Evolutionary conservation across 2,329 filamentous ascomycete genomes (phyloP).

Genomic region (Nemania diffusa): DNA sequence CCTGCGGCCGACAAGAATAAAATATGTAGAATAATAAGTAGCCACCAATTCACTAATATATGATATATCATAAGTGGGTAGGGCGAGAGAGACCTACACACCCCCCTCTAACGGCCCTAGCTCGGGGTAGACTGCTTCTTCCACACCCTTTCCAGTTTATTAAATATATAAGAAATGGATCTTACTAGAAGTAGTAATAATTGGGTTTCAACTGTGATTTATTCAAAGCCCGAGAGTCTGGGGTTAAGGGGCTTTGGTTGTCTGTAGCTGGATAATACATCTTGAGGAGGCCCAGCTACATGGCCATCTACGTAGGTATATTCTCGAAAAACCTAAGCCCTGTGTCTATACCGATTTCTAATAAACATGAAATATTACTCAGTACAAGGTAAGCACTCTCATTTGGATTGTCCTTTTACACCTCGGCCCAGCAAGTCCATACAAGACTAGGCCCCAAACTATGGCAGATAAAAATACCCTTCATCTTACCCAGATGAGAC

Average conservation of each 20-base stretch:
- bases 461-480: neutral
- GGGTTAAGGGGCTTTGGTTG: neutral
- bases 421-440: neutral
- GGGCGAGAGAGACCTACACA: constrained; percentile 20
- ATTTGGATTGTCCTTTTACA: neutral
- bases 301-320: neutral
- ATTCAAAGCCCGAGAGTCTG: constrained; percentile 25
- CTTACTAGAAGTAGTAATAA: constrained; percentile 30
- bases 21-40: neutral
- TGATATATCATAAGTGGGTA: constrained; percentile 28
- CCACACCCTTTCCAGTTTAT: constrained; percentile 3
- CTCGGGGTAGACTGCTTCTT: neutral
- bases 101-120: constrained; percentile 1
- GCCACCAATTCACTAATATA: constrained; percentile 1
- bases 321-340: neutral
- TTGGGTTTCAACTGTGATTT: neutral
- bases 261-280: neutral
- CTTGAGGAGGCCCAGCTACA: neutral
- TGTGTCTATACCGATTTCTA: neutral
- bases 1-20: neutral
- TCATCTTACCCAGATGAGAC: constrained; percentile 16
- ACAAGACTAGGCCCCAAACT: neutral
- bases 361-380: neutral
- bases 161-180: neutral
- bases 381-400: too few relatives aligned